Evolutionary conservation across 1,284 basidiomycete genomes (phyloP), one percentile per base, ranked within the genome.

Genomic region (Moniliophthora roreri): DNA sequence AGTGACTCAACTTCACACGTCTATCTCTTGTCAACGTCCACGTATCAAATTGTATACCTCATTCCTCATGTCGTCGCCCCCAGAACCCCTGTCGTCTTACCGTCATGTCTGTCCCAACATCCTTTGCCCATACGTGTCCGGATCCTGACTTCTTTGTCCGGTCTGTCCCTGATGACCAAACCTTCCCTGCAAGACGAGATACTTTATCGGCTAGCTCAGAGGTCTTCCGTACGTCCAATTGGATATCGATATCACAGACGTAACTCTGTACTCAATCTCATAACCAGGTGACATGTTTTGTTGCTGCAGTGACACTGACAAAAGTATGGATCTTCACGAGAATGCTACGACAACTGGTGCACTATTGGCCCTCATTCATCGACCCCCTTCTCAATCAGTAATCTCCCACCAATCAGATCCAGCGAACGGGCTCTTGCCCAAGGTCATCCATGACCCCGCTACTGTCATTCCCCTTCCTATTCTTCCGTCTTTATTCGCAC

Each of bases 381-480:
- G 75, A 15, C 79, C 80, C 2, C 74, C 77, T 2, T 60, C 66
- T 5, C 74, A 75, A 2, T 73, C 77, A 6, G 58, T 62, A 11
- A 16, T 32, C n/a, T 60, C 62, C 37, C 57, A 48, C 45, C 48
- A 28, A 13, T 59, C 54, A 26, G 59, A 60, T 24, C 46, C 51
- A 9, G 56, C 59, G 11, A 50, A 54, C 8, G 54, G 61, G 32
- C 60, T 63, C 23, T 51, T 68, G 35, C 66, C 63, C 24, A 65
- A 60, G 49, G 66, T 67, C 45, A 58, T 58, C 37, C 76, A 75
- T 56, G 67, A 78, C 60, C 61, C 69, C 35, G 61, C 67, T 0
- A 73, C 77, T 6, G 66, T 80, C 26, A 81, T 88, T 38, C 85
- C 85, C 1, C 72, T 85, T 13, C 85, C 85, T 15, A 62, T 88